Evolutionary conservation across 2,329 filamentous ascomycete genomes (phyloP), one percentile per base, ranked within the genome.

Genomic region (Botrytis fragariae): DNA sequence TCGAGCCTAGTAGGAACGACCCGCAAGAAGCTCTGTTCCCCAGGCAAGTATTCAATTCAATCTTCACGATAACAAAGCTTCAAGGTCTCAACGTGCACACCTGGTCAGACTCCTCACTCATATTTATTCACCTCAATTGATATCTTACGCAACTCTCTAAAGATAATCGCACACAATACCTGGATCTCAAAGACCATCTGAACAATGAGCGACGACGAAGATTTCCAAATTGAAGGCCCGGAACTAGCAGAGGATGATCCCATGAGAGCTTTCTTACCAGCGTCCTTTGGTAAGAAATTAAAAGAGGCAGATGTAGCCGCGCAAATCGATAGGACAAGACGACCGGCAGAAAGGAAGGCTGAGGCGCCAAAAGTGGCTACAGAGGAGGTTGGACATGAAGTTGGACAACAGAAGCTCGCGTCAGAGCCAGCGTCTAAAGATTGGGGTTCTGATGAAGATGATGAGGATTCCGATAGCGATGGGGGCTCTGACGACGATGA

Each of bases 281-380:
- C 90, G 3, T 89, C 93, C 0, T 98, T 98, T 81, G 95, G 95
- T 70, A 97, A 95, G 82, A 92, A 92, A 81, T 87, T 90, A 54
- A 91, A 89, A 78, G 89, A 91, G 76, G 85, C 92, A 78, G 90
- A 97, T 82, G 86, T 95, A 76, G 88, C 90, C 71, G 91, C 91
- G 73, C 95, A 97, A 83, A 92, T 98, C 77, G 90, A 95, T 79
- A 89, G 90, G 78, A 93, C 91, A 78, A 92, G 92, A 81, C 87
- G 95, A 81, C 83, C 84, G 69, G 84, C 86, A 59, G 78, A 80
- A 71, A 79, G 78, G 74, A 79, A 78, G 74, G 74, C 78, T 73
- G 78, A 74, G 73, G 69, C 74, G 29, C 29, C 74, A 65, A 69
- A 51, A 22, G 74, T n/a, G 16, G 74, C 80, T 59, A 77, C 48